Conservation (phyloP, 169 alveolate species). For the Eimeria tenella region DNA sequence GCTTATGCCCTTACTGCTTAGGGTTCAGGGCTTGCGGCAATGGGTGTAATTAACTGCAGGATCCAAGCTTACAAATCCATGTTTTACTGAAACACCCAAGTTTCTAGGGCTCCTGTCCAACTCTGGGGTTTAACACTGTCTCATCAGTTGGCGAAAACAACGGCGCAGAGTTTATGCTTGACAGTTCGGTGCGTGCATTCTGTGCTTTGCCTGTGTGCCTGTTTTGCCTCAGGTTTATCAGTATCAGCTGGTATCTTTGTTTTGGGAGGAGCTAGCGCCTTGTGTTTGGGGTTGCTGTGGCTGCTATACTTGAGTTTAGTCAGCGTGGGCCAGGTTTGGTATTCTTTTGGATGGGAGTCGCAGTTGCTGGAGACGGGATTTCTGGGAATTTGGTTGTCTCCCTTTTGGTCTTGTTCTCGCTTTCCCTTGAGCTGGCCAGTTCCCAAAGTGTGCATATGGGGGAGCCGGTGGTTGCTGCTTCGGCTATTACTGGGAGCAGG, state of each 20-base stretch:
- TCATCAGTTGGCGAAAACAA: too few species aligned
- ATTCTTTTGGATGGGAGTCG: constrained; percentile 77
- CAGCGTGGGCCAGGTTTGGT: constrained; percentile 80
- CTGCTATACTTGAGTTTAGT: constrained; percentile 52
- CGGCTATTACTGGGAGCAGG: constrained; percentile 81
- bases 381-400: constrained; percentile 69
- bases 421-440: constrained; percentile 78
- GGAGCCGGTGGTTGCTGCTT: constrained; percentile 79
- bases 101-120: too few species aligned
- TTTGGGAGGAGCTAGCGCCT: constrained; percentile 54
- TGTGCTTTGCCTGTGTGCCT: background rate
- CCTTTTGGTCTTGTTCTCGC: constrained; percentile 55
- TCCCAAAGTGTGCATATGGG: constrained; percentile 68
- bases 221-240: background rate
- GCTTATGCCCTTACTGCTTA: background rate
- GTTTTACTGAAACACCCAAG: too few species aligned
- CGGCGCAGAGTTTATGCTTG: too few species aligned
- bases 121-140: too few species aligned
- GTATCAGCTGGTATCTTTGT: constrained; percentile 10
- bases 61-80: too few species aligned
- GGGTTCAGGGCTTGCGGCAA: too few species aligned
- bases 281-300: constrained; percentile 70
- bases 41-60: too few species aligned
- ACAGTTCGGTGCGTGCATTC: too few species aligned
- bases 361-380: constrained; percentile 81